These are phyloP conservation scores for Plenodomus lindquistii DNA, from an alignment of 2,329 filamentous ascomycete species.

Conservation along the genomic window DNA sequence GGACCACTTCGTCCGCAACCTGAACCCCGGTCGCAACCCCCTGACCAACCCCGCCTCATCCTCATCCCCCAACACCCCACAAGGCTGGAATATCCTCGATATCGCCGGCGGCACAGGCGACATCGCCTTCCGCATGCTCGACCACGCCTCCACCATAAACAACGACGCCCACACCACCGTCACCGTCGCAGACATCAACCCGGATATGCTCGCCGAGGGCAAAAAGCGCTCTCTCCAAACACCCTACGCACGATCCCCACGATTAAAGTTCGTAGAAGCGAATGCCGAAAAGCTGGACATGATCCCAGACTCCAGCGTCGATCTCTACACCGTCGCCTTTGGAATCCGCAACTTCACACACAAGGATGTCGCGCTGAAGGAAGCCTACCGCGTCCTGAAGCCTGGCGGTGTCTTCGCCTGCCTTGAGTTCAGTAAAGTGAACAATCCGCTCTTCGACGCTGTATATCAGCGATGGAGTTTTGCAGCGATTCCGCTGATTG, in stretches of 20 bases:
- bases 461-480: conserved; percentile 97
- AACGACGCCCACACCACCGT: conserved; percentile 79
- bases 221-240: conserved; percentile 72
- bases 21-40: conserved; percentile 75
- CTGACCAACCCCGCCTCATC: conserved; percentile 46
- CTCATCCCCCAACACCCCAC: conserved; percentile 26
- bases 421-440: conserved; percentile 90
- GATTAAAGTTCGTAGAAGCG: conserved; percentile 78
- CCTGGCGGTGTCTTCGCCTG: conserved; percentile 96
- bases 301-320: conserved; percentile 73
- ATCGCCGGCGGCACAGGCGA: conserved; percentile 97
- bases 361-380: conserved; percentile 78
- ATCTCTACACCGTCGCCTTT: conserved; percentile 96
- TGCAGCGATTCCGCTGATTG: conserved; percentile 89
- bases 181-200: conserved; percentile 94
- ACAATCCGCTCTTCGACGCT: conserved; percentile 75
- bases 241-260: conserved; percentile 58
- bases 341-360: conserved; percentile 97
- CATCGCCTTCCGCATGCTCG: conserved; percentile 94
- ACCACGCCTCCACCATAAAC: conserved; percentile 81
- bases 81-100: conserved; percentile 80
- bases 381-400: conserved; percentile 86
- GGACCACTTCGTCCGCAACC: conserved; percentile 89
- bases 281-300: conserved; percentile 78
- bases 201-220: conserved; percentile 89